Evolutionary conservation across 768 basidiomycete genomes (phyloP).

Genomic region (Melanogaster broomeanus): DNA sequence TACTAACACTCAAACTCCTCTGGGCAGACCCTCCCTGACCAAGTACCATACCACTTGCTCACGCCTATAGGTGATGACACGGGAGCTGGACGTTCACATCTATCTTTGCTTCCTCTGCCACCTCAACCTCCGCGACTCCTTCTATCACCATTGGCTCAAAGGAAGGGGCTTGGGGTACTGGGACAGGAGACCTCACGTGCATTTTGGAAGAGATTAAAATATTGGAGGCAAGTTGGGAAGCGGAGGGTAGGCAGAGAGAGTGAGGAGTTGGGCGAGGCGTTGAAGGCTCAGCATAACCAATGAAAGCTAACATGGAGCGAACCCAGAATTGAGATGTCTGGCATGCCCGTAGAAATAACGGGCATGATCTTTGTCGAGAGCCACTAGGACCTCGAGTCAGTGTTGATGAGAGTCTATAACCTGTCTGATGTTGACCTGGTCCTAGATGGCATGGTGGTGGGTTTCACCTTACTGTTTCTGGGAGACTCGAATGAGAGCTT

Average conservation of each 20-base stretch:
- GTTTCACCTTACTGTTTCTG: too few species aligned
- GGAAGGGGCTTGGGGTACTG: neutral
- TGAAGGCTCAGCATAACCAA: conserved; percentile 15
- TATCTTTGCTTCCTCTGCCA: conserved; percentile 38
- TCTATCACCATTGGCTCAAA: neutral
- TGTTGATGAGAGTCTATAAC: too few species aligned
- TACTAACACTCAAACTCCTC: neutral
- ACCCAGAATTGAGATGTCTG: too few species aligned
- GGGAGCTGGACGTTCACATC: conserved; percentile 71
- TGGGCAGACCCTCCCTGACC: conserved; percentile 72
- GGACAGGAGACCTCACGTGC: conserved; percentile 18
- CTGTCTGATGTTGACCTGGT: too few species aligned
- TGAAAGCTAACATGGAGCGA: too few species aligned
- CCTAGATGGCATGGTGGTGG: too few species aligned
- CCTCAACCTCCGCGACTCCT: neutral
- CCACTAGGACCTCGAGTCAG: too few species aligned
- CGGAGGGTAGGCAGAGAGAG: conserved; percentile 28
- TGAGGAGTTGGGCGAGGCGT: conserved; percentile 25
- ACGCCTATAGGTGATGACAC: conserved; percentile 73
- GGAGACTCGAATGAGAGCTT: too few species aligned
- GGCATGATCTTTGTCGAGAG: too few species aligned
- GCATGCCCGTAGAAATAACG: too few species aligned
- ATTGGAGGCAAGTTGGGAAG: conserved; percentile 25
- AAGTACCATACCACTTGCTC: conserved; percentile 91
- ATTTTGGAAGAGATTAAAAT: conserved; percentile 29